A percentile compares a stretch with the other conserved stretches of the same genome.
These are phyloP conservation scores for Capronia americana DNA, from an alignment of 2,329 filamentous ascomycete species.

Conservation along the genomic window DNA sequence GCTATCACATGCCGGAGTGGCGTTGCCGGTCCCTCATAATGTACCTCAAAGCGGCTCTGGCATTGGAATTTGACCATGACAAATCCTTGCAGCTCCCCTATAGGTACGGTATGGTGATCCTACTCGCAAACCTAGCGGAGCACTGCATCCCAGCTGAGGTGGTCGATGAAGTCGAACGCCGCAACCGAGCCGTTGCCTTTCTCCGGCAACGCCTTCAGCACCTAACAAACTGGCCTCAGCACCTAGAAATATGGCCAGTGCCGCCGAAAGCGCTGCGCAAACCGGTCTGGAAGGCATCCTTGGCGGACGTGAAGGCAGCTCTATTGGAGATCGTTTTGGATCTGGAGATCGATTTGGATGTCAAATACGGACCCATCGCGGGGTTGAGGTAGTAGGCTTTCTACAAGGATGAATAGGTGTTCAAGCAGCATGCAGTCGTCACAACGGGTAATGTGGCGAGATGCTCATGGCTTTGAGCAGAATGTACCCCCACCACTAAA, in stretches of 20 bases:
- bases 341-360: background rate
- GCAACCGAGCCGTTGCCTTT: background rate
- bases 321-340: background rate
- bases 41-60: background rate
- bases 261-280: no score
- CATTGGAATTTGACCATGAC: no score
- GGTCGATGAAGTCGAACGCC: background rate
- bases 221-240: no score
- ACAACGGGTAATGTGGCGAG: background rate
- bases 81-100: no score
- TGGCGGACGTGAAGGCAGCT: background rate
- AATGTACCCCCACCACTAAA: no score
- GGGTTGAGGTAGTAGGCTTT: background rate
- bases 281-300: background rate
- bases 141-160: background rate
- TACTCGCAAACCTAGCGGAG: no score
- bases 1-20: background rate
- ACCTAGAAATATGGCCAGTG: background rate
- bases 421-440: background rate
- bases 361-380: background rate
- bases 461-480: no score
- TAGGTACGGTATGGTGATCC: no score
- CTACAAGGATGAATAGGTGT: background rate
- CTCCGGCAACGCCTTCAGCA: background rate
- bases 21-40: background rate